Evolutionary conservation across 768 basidiomycete species (phyloP).

Genomic region (Lactarius akahatsu): DNA sequence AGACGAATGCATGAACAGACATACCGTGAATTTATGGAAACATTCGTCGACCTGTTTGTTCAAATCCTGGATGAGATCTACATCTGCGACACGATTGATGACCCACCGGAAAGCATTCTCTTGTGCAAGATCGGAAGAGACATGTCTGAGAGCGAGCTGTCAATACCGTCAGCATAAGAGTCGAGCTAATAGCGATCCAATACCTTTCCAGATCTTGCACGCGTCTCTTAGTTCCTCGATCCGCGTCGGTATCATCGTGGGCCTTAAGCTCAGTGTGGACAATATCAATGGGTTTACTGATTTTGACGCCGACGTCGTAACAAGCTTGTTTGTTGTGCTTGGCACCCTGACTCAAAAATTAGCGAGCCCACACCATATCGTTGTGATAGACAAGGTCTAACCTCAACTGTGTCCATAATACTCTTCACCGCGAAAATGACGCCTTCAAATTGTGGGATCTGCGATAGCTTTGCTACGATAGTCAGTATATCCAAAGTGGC

Average conservation of each 20-base stretch:
- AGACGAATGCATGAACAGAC: background rate
- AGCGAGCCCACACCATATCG: background rate
- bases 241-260: conserved; percentile 5
- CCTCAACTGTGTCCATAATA: conserved; percentile 23
- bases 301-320: conserved; percentile 19
- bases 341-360: conserved; percentile 9
- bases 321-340: conserved; percentile 29
- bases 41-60: conserved; percentile 19
- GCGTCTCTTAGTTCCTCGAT: conserved; percentile 13
- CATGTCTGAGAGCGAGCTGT: conserved; percentile 17
- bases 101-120: conserved; percentile 24
- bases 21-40: conserved; percentile 8
- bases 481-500: conserved; percentile 1
- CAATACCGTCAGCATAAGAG: background rate
- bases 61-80: conserved; percentile 16
- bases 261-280: conserved; percentile 20
- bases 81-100: conserved; percentile 20
- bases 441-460: conserved; percentile 13
- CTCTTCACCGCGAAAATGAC: conserved; percentile 11
- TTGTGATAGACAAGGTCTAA: background rate
- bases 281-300: conserved; percentile 15
- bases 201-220: conserved; percentile 18
- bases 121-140: conserved; percentile 18
- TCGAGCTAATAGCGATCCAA: background rate
- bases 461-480: background rate